Conservation (phyloP, 2,329 filamentous ascomycete genomes). For the Eurotiales sp. region DNA sequence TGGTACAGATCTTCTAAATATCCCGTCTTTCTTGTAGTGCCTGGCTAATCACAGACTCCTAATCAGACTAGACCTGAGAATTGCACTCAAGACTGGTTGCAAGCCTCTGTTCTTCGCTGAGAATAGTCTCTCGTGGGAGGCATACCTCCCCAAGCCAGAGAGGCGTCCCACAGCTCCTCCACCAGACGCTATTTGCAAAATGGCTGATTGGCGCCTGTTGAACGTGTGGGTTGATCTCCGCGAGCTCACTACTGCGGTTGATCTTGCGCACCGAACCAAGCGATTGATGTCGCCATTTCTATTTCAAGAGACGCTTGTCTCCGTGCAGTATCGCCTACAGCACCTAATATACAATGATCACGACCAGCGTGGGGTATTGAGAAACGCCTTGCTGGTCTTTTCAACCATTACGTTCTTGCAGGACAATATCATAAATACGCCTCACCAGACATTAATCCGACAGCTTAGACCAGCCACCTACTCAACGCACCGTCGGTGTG, state of each 20-base stretch:
- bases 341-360: not conserved
- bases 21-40: too few relatives aligned
- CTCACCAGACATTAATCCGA: not conserved
- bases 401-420: conserved; percentile 1
- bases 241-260: conserved; percentile 1
- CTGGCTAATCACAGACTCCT: too few relatives aligned
- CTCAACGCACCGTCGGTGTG: not conserved
- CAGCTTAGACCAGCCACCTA: not conserved
- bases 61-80: conserved; percentile 3
- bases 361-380: not conserved
- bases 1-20: not conserved
- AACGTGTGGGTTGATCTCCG: conserved; percentile 9
- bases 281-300: not conserved
- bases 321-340: conserved; percentile 2
- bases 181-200: not conserved
- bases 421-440: not conserved
- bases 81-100: not conserved
- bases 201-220: not conserved
- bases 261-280: not conserved
- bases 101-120: conserved; percentile 1
- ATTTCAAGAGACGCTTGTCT: conserved; percentile 8
- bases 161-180: not conserved
- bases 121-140: not conserved
- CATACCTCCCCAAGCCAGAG: not conserved
- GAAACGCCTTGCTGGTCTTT: conserved; percentile 1